phyloP scores from a whole-genome alignment of 176 grass and related monocot species.

The Miscanthus lutarioriparius region DNA sequence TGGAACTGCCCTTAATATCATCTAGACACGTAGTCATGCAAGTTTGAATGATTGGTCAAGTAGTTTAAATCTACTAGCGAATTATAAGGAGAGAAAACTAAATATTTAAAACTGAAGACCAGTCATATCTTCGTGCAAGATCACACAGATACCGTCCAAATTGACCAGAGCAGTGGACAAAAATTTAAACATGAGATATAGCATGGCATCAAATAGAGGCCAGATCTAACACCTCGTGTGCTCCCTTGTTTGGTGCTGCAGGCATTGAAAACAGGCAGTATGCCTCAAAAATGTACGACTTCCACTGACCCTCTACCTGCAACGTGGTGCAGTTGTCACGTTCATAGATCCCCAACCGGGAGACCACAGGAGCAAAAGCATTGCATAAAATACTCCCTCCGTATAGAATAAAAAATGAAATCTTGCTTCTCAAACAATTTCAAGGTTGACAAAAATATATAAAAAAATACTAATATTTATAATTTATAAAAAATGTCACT shows the following conservation, averaged over 20 bases:
- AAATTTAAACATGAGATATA: constrained; percentile 29
- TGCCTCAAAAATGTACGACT: constrained; percentile 42
- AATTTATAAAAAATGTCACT: not conserved
- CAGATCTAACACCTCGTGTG: constrained; percentile 38
- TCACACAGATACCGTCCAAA: constrained; percentile 5
- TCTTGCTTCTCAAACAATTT: not conserved
- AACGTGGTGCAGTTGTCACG: constrained; percentile 35
- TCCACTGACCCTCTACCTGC: constrained; percentile 18
- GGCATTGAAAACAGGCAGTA: constrained; percentile 25
- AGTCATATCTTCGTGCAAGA: not conserved
- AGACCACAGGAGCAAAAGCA: constrained; percentile 31
- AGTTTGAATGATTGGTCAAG: not conserved
- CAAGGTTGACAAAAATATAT: not conserved
- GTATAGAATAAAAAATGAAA: not conserved
- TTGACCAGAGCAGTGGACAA: constrained; percentile 5
- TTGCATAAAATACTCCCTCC: constrained; percentile 13
- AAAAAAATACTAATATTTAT: not conserved
- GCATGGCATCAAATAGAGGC: constrained; percentile 17
- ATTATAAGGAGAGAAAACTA: not conserved
- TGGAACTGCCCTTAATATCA: no score
- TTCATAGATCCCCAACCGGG: constrained; percentile 21
- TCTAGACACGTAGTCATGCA: no score
- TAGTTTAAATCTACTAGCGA: not conserved
- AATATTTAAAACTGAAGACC: not conserved
- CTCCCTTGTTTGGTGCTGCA: constrained; percentile 22